Conservation (phyloP, 352 stramenopile species). For the Peronospora belbahrii region DNA sequence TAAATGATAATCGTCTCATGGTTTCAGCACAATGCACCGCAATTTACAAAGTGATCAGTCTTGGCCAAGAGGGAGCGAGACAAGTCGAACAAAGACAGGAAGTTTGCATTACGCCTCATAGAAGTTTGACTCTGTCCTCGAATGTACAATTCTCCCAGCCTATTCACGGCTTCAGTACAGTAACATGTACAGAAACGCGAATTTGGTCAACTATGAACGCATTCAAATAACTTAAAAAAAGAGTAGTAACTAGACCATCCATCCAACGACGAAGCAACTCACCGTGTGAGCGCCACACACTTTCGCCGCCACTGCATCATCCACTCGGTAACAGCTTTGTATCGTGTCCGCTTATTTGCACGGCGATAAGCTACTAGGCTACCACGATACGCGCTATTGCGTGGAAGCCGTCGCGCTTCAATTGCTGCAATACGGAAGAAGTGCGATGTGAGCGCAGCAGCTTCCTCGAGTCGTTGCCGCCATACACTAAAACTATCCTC, state of each 20-base stretch:
- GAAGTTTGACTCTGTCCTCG: background rate
- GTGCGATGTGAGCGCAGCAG: slow-evolving; percentile 43
- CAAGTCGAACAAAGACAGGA: slow-evolving; percentile 14
- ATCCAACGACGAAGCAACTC: slow-evolving; percentile 2
- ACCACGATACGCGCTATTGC: slow-evolving; percentile 54
- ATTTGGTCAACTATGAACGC: no score
- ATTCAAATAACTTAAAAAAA: background rate
- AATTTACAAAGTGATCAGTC: slow-evolving; percentile 24
- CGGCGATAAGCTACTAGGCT: slow-evolving; percentile 60
- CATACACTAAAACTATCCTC: slow-evolving; percentile 38
- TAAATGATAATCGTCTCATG: slow-evolving; percentile 32
- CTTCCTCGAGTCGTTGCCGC: slow-evolving; percentile 52
- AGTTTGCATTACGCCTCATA: background rate
- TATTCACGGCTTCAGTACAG: background rate
- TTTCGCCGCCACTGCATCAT: slow-evolving; percentile 37
- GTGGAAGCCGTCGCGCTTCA: slow-evolving; percentile 46
- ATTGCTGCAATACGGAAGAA: slow-evolving; percentile 59
- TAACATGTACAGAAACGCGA: no score
- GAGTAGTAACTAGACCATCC: background rate
- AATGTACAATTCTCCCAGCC: background rate
- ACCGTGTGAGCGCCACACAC: slow-evolving; percentile 11
- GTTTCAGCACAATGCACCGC: background rate
- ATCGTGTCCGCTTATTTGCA: slow-evolving; percentile 39
- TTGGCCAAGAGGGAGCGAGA: background rate
- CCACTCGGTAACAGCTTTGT: slow-evolving; percentile 36